phyloP scores from a whole-genome alignment of 2,329 filamentous ascomycete species.

The Penicillium sp. region DNA sequence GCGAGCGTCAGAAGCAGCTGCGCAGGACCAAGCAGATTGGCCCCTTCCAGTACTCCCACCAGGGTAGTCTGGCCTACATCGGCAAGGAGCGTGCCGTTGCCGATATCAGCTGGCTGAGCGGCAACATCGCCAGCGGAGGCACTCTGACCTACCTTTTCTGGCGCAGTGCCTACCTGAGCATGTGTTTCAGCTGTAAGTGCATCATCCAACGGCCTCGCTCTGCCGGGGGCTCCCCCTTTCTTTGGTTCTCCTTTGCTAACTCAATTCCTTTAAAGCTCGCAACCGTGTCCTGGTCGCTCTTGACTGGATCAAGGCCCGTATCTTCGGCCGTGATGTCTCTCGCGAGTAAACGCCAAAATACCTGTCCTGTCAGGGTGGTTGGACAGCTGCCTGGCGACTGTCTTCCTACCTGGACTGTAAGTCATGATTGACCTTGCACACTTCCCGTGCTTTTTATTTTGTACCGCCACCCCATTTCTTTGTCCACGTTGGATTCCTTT shows the following conservation, averaged over 20 bases:
- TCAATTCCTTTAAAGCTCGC: slow-evolving; percentile 54
- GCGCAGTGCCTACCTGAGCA: slow-evolving; percentile 95
- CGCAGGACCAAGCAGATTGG: slow-evolving; percentile 89
- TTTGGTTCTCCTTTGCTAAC: background rate
- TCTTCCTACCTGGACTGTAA: too few relatives aligned
- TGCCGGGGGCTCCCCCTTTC: background rate
- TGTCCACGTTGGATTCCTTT: background rate
- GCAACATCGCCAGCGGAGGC: slow-evolving; percentile 89
- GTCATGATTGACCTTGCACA: too few relatives aligned
- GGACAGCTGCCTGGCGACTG: too few relatives aligned
- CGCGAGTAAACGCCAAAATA: slow-evolving; percentile 34
- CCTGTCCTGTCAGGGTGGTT: too few relatives aligned
- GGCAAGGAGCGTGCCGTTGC: slow-evolving; percentile 96
- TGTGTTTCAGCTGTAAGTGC: slow-evolving; percentile 98
- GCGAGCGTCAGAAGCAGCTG: slow-evolving; percentile 77
- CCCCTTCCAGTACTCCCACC: slow-evolving; percentile 97
- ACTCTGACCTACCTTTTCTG: slow-evolving; percentile 97
- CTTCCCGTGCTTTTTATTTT: slow-evolving; percentile 1
- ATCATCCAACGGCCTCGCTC: too few relatives aligned
- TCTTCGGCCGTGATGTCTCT: slow-evolving; percentile 86
- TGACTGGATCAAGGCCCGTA: slow-evolving; percentile 95
- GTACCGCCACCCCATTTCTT: slow-evolving; percentile 15
- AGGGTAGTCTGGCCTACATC: slow-evolving; percentile 95
- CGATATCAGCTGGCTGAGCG: slow-evolving; percentile 94
- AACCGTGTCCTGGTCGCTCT: slow-evolving; percentile 89